phyloP scores from a whole-genome alignment of 108 stramenopile genomes.

The Parmales sp. region DNA sequence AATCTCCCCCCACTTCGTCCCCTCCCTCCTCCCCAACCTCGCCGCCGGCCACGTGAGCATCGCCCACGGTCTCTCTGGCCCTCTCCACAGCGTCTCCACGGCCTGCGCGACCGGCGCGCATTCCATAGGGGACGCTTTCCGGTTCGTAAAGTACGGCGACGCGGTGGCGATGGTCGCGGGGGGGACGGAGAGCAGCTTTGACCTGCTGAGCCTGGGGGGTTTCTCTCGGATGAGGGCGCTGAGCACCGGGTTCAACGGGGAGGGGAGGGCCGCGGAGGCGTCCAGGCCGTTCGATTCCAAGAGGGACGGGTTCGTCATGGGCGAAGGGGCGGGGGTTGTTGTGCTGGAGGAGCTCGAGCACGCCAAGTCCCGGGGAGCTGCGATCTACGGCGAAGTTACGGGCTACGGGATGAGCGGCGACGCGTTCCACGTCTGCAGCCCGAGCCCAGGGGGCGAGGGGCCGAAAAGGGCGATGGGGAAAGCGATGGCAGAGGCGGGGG shows the following conservation, averaged over 20 bases:
- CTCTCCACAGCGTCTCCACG: slow-evolving; percentile 68
- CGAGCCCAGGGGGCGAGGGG: slow-evolving; percentile 69
- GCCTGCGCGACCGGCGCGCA: slow-evolving; percentile 92
- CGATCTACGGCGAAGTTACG: slow-evolving; percentile 46
- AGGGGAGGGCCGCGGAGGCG: slow-evolving; percentile 30
- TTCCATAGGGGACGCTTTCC: slow-evolving; percentile 81
- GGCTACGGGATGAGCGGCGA: slow-evolving; percentile 69
- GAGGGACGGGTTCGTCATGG: slow-evolving; percentile 88
- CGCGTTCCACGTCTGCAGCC: slow-evolving; percentile 79
- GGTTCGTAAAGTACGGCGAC: slow-evolving; percentile 64
- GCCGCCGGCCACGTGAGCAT: slow-evolving; percentile 62
- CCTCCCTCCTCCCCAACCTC: slow-evolving; percentile 79
- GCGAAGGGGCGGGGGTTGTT: slow-evolving; percentile 80
- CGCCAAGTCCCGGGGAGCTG: slow-evolving; percentile 58
- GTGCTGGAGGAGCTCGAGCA: slow-evolving; percentile 79
- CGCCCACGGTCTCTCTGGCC: slow-evolving; percentile 59
- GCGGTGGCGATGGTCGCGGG: slow-evolving; percentile 89
- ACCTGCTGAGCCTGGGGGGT: slow-evolving; percentile 76
- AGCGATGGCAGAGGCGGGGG: slow-evolving; percentile 48
- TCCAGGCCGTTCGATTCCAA: slow-evolving; percentile 79
- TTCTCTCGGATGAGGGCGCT: slow-evolving; percentile 82
- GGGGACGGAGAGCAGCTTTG: slow-evolving; percentile 84
- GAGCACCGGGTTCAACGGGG: slow-evolving; percentile 41
- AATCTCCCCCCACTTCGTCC: slow-evolving; percentile 86
- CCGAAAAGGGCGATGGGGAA: slow-evolving; percentile 68